Percentiles rank a stretch among this genome's conserved stretches.
Conservation (phyloP, 768 basidiomycete species). For the Chalciporus sphaerocephalus region DNA sequence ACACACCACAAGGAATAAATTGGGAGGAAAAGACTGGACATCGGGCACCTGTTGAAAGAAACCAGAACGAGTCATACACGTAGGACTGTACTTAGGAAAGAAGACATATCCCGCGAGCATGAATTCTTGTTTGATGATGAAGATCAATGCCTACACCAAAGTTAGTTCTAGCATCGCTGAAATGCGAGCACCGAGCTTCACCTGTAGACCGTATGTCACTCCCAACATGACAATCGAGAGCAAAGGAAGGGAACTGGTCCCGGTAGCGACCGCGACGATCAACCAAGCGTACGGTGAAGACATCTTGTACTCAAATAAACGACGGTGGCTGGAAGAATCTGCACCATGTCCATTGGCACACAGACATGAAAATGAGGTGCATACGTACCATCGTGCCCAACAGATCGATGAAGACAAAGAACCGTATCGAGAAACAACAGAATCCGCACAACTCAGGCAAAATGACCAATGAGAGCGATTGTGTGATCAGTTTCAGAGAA, state of each 20-base stretch:
- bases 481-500: too few species aligned
- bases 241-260: constrained; percentile 66
- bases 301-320: constrained; percentile 70
- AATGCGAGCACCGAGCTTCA: constrained; percentile 25
- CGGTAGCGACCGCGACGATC: constrained; percentile 71
- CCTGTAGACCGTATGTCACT: constrained; percentile 89
- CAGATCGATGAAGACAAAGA: constrained; percentile 91
- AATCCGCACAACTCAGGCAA: constrained; percentile 89
- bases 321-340: constrained; percentile 86
- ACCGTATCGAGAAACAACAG: constrained; percentile 95
- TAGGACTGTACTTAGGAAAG: constrained; percentile 62
- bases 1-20: constrained; percentile 98
- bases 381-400: constrained; percentile 77
- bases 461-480: too few species aligned
- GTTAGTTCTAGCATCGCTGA: not conserved
- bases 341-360: constrained; percentile 3
- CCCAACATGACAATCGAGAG: constrained; percentile 92
- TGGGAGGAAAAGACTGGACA: constrained; percentile 93
- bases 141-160: constrained; percentile 72
- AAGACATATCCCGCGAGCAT: constrained; percentile 97
- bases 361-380: not conserved
- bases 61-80: too few species aligned
- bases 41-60: constrained; percentile 66
- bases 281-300: too few species aligned
- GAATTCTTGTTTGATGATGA: constrained; percentile 95